These are phyloP conservation scores for Paracorniculantispora psalliotae DNA, from an alignment of 2,329 filamentous ascomycete species.

Conservation along the genomic window DNA sequence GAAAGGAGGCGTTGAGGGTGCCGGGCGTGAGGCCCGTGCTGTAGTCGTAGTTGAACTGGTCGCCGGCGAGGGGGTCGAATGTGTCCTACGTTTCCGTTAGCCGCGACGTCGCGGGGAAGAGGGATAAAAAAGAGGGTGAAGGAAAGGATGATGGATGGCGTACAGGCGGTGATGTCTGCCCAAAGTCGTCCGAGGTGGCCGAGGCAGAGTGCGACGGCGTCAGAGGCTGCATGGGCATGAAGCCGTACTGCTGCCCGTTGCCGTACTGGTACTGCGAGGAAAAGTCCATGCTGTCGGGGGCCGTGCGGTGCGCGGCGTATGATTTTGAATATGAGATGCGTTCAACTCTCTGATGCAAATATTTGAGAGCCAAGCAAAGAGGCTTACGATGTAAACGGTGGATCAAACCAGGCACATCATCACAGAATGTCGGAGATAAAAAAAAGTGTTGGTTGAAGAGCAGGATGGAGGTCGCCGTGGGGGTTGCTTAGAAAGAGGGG, in stretches of 20 bases:
- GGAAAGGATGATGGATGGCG: too few relatives aligned
- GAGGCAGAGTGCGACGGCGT: conserved; percentile 54
- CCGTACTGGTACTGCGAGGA: conserved; percentile 41
- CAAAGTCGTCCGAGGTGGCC: conserved; percentile 50
- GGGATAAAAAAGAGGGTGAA: conserved; percentile 16
- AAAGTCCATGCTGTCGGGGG: conserved; percentile 43
- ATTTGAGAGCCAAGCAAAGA: background rate
- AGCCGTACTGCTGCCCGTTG: conserved; percentile 43
- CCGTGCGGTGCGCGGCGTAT: too few relatives aligned
- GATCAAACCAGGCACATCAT: too few relatives aligned
- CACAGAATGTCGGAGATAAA: too few relatives aligned
- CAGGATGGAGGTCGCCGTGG: too few relatives aligned
- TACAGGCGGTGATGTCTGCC: conserved; percentile 51
- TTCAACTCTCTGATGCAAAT: background rate
- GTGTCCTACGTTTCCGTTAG: conserved; percentile 39
- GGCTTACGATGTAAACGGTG: background rate
- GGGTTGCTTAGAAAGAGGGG: too few relatives aligned
- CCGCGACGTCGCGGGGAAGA: conserved; percentile 20
- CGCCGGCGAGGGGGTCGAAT: conserved; percentile 41
- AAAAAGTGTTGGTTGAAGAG: too few relatives aligned
- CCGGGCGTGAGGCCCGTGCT: conserved; percentile 28
- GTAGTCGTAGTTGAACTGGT: conserved; percentile 47
- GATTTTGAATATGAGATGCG: too few relatives aligned
- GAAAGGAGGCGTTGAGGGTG: conserved; percentile 27
- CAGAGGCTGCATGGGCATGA: conserved; percentile 48